A percentile compares a stretch with the other conserved stretches of the same genome.
Conservation (phyloP, 345 rosid species). For the Populus alba region DNA sequence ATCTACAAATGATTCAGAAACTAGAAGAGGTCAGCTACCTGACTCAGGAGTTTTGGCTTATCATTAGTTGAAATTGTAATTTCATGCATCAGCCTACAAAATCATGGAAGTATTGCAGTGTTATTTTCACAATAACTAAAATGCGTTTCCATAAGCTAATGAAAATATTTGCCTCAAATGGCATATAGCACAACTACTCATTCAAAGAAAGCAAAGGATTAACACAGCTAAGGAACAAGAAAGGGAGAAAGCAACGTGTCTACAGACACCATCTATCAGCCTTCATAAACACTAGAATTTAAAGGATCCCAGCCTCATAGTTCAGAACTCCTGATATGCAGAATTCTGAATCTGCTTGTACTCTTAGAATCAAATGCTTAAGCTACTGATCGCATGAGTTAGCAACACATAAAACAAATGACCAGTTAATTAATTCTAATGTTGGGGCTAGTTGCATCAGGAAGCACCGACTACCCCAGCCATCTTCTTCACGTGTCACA, state of each 20-base stretch:
- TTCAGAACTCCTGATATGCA: neutral
- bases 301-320: neutral
- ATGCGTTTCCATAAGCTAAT: slow-evolving; percentile 8
- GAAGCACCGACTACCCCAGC: neutral
- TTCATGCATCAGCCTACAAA: slow-evolving; percentile 66
- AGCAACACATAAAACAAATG: neutral
- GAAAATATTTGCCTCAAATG: slow-evolving; percentile 1
- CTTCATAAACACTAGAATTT: neutral
- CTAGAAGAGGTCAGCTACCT: slow-evolving; percentile 37
- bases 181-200: neutral
- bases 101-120: slow-evolving; percentile 7
- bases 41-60: slow-evolving; percentile 61
- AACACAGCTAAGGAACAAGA: neutral
- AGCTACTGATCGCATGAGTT: neutral
- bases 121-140: slow-evolving; percentile 7
- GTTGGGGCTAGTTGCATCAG: neutral
- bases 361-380: neutral
- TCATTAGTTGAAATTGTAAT: slow-evolving; percentile 64
- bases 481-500: neutral
- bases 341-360: neutral
- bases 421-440: neutral
- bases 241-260: neutral
- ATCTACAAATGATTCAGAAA: slow-evolving; percentile 14
- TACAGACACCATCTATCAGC: neutral
- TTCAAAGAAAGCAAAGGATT: neutral